Evolutionary conservation across 148 eudicot species (phyloP), one percentile per base, ranked within the genome.

Genomic region (Arctostaphylos glauca): DNA sequence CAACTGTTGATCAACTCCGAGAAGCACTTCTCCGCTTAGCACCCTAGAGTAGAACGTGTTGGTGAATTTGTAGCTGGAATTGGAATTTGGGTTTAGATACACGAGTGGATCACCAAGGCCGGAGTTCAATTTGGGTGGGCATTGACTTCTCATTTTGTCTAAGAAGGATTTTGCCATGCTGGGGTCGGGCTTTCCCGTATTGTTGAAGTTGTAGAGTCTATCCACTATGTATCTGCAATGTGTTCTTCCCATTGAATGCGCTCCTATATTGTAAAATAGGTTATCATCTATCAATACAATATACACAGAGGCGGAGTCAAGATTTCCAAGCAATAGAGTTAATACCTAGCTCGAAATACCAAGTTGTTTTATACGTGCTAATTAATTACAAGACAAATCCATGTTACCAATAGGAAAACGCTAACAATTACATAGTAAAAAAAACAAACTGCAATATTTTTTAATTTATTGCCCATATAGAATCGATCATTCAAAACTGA

Each of bases 201-300:
- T 90, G 10, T 91, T 83, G 87, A 70, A 92, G 75, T 93, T 90
- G 95, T 94, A 94, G 18, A 94, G 88, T 0, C 97, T 88, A 79
- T 88, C 92, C 2, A 18, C 16, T 46, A 95, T 81, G 88, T 89
- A 86, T 0, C 85, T 84, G 83, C 98, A 93, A 76, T 91, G 89
- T 43, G 91, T 84, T 78, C 78, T 85, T 12, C 97, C 98, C 88
- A 88, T 82, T 70, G 94, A 80, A 82, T 95, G 97, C 74, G 93
- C 90, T 81, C 96, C 95, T 91, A 82, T 21, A 6, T 60, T 18
- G 19, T 50, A 74, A 48, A 74, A 21, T 19, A 74, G 50, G 4
- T 50, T 50, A 50, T 9, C 9, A 9, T 9, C 38, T 31, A 31
- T 31, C 38, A 31, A 0, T 31, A 31, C 38, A 31, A 31, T 31